These are phyloP conservation scores for Nakazawaea pomicola DNA, from an alignment of 805 yeast species.

Conservation along the genomic window DNA sequence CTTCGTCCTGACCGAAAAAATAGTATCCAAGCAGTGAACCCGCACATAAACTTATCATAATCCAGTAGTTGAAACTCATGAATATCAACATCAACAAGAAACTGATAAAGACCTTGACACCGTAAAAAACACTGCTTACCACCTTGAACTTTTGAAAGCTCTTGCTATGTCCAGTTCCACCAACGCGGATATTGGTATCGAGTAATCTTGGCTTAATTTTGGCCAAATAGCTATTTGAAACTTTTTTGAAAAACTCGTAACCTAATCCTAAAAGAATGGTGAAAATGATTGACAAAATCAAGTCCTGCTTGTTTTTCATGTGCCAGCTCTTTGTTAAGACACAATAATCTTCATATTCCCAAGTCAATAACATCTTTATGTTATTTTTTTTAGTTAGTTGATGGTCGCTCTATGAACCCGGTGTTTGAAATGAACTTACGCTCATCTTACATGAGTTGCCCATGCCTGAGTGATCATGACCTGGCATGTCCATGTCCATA, in stretches of 20 bases:
- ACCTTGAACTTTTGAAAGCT: slow-evolving; percentile 19
- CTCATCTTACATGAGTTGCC: slow-evolving; percentile 12
- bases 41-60: slow-evolving; percentile 36
- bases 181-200: not conserved
- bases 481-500: slow-evolving; percentile 14
- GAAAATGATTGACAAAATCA: slow-evolving; percentile 28
- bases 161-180: not conserved
- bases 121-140: slow-evolving; percentile 30
- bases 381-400: not conserved
- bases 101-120: slow-evolving; percentile 36
- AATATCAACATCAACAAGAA: slow-evolving; percentile 42
- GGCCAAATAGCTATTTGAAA: not conserved
- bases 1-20: slow-evolving; percentile 12
- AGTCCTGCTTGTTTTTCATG: slow-evolving; percentile 27
- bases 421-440: slow-evolving; percentile 4
- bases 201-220: slow-evolving; percentile 3
- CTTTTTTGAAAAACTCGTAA: slow-evolving; percentile 31
- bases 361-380: slow-evolving; percentile 35
- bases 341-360: slow-evolving; percentile 39
- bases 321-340: slow-evolving; percentile 36
- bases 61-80: slow-evolving; percentile 43
- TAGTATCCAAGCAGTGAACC: slow-evolving; percentile 38
- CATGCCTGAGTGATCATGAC: slow-evolving; percentile 12
- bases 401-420: no score
- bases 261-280: slow-evolving; percentile 27